A percentile compares a stretch with the other conserved stretches of the same genome.
Conservation (phyloP, 2,329 filamentous ascomycete genomes). For the Myriosclerotinia duriaeana region DNA sequence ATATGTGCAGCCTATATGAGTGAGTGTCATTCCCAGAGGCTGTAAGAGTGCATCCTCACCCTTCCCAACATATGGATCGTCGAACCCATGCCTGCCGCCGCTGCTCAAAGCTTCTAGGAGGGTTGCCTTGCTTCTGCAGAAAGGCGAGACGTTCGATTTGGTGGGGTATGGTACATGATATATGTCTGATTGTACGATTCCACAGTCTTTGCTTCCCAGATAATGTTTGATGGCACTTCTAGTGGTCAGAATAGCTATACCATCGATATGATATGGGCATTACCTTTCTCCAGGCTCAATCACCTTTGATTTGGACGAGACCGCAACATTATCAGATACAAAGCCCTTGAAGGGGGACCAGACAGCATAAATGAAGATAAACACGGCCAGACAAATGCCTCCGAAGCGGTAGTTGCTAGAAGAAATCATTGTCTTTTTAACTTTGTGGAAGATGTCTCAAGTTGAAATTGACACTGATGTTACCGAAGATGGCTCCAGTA, state of each 20-base stretch:
- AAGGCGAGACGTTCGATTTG: conserved; percentile 28
- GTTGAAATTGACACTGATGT: not conserved
- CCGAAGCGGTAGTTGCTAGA: conserved; percentile 17
- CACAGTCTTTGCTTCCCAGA: conserved; percentile 33
- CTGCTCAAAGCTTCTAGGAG: conserved; percentile 45
- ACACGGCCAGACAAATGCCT: conserved; percentile 6
- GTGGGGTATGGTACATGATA: conserved; percentile 30
- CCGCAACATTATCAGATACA: not conserved
- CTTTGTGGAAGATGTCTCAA: not conserved
- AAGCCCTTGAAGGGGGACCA: conserved; percentile 17
- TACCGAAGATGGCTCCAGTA: not conserved
- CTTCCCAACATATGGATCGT: conserved; percentile 42
- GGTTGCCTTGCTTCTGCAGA: conserved; percentile 36
- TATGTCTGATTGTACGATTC: conserved; percentile 30
- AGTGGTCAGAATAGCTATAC: not conserved
- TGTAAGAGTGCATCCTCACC: conserved; percentile 12
- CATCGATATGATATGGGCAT: not conserved
- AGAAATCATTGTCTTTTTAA: conserved; percentile 7
- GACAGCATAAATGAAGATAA: conserved; percentile 15
- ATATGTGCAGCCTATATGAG: conserved; percentile 43
- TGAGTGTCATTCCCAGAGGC: not conserved
- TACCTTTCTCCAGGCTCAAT: conserved; percentile 30
- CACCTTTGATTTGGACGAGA: not conserved
- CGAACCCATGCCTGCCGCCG: conserved; percentile 45
- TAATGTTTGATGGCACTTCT: conserved; percentile 31